phyloP scores from a whole-genome alignment of 768 basidiomycete species.

The Lactarius trivialis region DNA sequence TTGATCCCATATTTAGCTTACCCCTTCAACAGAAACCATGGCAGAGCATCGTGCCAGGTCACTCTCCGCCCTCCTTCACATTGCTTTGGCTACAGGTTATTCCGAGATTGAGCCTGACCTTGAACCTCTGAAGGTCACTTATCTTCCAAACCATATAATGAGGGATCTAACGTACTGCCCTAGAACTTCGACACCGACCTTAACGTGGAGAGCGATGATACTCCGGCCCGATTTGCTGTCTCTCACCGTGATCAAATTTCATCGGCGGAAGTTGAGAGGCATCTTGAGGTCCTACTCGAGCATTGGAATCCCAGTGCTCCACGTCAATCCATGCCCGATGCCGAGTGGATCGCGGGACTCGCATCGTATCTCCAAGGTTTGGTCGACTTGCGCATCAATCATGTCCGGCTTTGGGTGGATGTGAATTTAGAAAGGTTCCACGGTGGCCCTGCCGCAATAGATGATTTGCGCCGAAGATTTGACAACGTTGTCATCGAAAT shows the following conservation, averaged over 20 bases:
- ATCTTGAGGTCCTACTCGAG: conserved; percentile 24
- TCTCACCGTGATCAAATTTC: conserved; percentile 20
- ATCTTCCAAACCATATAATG: not conserved
- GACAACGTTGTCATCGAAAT: conserved; percentile 39
- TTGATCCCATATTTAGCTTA: not conserved
- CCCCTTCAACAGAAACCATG: conserved; percentile 36
- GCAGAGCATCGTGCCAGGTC: conserved; percentile 37
- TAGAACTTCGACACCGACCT: conserved; percentile 49
- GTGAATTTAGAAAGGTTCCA: conserved; percentile 45
- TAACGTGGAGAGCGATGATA: conserved; percentile 35
- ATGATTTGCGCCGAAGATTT: conserved; percentile 39
- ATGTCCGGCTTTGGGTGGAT: conserved; percentile 45
- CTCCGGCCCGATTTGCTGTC: conserved; percentile 31
- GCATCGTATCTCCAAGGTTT: conserved; percentile 34
- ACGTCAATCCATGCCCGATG: conserved; percentile 35
- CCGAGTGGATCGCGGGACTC: conserved; percentile 37
- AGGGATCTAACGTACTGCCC: not conserved
- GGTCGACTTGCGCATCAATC: conserved; percentile 38
- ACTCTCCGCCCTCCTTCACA: conserved; percentile 36
- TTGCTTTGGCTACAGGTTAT: conserved; percentile 42
- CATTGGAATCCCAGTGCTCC: conserved; percentile 30
- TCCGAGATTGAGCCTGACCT: conserved; percentile 39
- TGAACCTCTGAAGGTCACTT: conserved; percentile 44
- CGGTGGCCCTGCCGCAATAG: conserved; percentile 37
- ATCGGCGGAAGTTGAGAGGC: conserved; percentile 25